A percentile compares a stretch with the other conserved stretches of the same genome.
These are phyloP conservation scores for Aspergillus quadrilineatus DNA, from an alignment of 2,329 filamentous ascomycete genomes.

Conservation along the genomic window DNA sequence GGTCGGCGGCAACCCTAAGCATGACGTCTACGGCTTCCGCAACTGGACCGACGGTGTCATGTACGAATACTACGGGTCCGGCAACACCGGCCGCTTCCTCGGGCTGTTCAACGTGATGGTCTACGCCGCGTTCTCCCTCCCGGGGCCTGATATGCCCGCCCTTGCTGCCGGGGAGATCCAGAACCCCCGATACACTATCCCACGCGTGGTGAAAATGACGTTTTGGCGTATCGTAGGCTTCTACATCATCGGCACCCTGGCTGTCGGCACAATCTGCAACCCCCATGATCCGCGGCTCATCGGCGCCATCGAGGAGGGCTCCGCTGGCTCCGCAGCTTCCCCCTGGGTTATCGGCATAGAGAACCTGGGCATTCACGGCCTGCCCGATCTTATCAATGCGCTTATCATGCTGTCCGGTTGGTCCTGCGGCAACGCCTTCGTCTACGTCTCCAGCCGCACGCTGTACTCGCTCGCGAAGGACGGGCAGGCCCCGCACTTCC, in stretches of 20 bases:
- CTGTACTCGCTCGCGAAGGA: constrained; percentile 50
- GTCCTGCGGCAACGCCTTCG: constrained; percentile 66
- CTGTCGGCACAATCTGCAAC: constrained; percentile 66
- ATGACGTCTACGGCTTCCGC: constrained; percentile 69
- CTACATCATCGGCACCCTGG: constrained; percentile 70
- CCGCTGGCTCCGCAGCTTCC: constrained; percentile 65
- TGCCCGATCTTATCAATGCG: constrained; percentile 72
- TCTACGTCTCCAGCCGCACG: constrained; percentile 55
- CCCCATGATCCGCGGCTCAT: constrained; percentile 62
- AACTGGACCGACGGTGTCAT: constrained; percentile 65
- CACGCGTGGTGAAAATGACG: constrained; percentile 70
- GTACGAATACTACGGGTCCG: constrained; percentile 62
- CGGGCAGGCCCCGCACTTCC: constrained; percentile 53
- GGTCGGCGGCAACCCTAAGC: constrained; percentile 73
- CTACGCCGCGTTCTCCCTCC: constrained; percentile 63
- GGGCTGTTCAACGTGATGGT: constrained; percentile 73
- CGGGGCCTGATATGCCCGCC: constrained; percentile 62
- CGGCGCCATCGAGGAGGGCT: constrained; percentile 56
- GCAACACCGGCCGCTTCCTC: constrained; percentile 64
- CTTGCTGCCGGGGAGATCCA: constrained; percentile 65
- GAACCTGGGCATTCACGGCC: constrained; percentile 62
- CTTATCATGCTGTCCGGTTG: constrained; percentile 70
- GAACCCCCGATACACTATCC: constrained; percentile 67
- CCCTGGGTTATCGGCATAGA: constrained; percentile 72
- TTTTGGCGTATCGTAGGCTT: constrained; percentile 75